Evolutionary conservation across 805 yeast species (phyloP).

Genomic region (Sugiyamaella qingdaonensis): DNA sequence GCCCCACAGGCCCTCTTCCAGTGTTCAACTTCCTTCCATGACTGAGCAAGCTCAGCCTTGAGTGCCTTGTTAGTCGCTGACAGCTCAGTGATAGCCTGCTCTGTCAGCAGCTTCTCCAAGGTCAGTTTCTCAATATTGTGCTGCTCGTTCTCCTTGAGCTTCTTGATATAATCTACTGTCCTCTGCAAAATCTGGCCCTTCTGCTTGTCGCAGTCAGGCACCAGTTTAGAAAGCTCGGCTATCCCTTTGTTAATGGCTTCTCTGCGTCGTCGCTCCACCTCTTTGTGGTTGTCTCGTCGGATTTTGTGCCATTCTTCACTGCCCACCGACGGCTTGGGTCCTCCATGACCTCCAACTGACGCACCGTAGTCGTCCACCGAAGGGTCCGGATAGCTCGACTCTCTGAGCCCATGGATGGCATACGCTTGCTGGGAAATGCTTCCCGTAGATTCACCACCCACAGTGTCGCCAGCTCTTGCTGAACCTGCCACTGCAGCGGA

Average conservation of each 20-base stretch:
- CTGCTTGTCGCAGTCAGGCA: conserved; percentile 81
- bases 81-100: conserved; percentile 85
- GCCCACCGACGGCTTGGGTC: conserved; percentile 53
- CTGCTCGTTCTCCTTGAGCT: conserved; percentile 85
- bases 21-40: conserved; percentile 85
- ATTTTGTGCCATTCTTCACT: conserved; percentile 77
- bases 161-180: conserved; percentile 85
- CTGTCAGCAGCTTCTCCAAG: conserved; percentile 83
- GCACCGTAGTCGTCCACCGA: conserved; percentile 7
- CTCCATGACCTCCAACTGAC: conserved; percentile 5
- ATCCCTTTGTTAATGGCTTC: conserved; percentile 87
- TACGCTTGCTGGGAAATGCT: conserved; percentile 2
- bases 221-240: conserved; percentile 65
- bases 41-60: conserved; percentile 82
- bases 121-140: conserved; percentile 93
- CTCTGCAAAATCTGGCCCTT: conserved; percentile 85
- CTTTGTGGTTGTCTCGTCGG: conserved; percentile 89
- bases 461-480: not conserved
- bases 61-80: conserved; percentile 81
- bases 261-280: conserved; percentile 89
- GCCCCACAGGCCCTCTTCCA: conserved; percentile 53
- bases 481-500: conserved; percentile 9
- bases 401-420: not conserved
- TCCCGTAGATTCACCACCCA: not conserved
- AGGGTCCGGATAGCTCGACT: not conserved